A percentile compares a stretch with the other conserved stretches of the same genome.
These are phyloP conservation scores for Asterella californica DNA, from an alignment of 225 moss, liverwort and hornwort genomes.

Conservation along the genomic window DNA sequence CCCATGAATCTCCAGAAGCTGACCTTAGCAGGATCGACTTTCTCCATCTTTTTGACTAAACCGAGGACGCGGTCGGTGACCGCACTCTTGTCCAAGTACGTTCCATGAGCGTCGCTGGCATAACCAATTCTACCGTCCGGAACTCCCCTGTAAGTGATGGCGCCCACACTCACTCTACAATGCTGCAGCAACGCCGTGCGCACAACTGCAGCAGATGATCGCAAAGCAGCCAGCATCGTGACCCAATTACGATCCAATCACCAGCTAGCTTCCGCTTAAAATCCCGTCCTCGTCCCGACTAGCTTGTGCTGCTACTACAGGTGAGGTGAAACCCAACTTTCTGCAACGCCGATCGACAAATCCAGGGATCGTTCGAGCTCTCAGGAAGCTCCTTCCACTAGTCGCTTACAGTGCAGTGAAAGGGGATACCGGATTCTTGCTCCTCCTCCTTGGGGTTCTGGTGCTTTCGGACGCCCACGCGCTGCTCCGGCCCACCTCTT, in stretches of 20 bases:
- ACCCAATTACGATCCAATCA: slow-evolving; percentile 18
- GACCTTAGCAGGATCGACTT: slow-evolving; percentile 73
- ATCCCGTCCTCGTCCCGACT: neutral
- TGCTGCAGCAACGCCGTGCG: slow-evolving; percentile 69
- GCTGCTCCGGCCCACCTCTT: too few species aligned
- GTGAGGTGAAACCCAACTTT: neutral
- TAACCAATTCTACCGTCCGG: slow-evolving; percentile 34
- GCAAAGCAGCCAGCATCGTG: slow-evolving; percentile 76
- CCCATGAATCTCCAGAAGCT: neutral
- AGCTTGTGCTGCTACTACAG: neutral
- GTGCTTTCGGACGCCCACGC: too few species aligned
- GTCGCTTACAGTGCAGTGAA: neutral
- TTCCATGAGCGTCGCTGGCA: slow-evolving; percentile 56
- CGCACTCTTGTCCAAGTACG: slow-evolving; percentile 73
- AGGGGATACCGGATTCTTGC: neutral
- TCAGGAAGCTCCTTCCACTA: neutral
- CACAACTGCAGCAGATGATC: slow-evolving; percentile 45
- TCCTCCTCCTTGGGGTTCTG: neutral
- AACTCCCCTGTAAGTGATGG: slow-evolving; percentile 18
- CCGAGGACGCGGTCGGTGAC: slow-evolving; percentile 79
- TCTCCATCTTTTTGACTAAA: slow-evolving; percentile 77
- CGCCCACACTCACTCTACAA: slow-evolving; percentile 54
- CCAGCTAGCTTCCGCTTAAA: neutral
- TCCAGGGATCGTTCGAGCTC: neutral
- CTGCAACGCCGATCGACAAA: neutral